Conservation (phyloP, 2,329 filamentous ascomycete genomes). For the Ilyonectria sp. region DNA sequence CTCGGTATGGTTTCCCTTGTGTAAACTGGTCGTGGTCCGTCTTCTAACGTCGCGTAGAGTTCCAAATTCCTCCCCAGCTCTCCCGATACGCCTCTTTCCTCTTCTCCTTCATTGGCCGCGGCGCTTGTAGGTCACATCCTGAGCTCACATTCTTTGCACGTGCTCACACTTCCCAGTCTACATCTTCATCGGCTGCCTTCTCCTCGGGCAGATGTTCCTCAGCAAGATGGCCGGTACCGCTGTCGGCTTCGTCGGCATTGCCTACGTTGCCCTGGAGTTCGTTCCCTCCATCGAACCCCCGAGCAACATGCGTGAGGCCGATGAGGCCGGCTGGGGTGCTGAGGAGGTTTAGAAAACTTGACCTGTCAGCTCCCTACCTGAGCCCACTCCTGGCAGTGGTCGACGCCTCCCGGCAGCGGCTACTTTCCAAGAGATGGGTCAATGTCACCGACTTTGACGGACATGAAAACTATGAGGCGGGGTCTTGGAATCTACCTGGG, state of each 20-base stretch:
- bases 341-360: slow-evolving; percentile 75
- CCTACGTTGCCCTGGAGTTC: slow-evolving; percentile 83
- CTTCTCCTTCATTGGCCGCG: slow-evolving; percentile 96
- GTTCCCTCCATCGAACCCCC: slow-evolving; percentile 85
- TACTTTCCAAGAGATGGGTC: not conserved
- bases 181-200: slow-evolving; percentile 91
- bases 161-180: slow-evolving; percentile 76
- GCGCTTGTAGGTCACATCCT: slow-evolving; percentile 80
- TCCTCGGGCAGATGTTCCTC: slow-evolving; percentile 78
- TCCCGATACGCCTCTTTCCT: slow-evolving; percentile 97
- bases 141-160: not conserved
- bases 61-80: slow-evolving; percentile 94
- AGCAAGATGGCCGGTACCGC: slow-evolving; percentile 84
- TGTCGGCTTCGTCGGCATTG: slow-evolving; percentile 83
- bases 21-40: slow-evolving; percentile 1
- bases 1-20: slow-evolving; percentile 63
- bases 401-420: not conserved
- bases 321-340: slow-evolving; percentile 79
- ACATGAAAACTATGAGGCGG: not conserved
- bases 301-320: slow-evolving; percentile 85
- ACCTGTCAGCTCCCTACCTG: slow-evolving; percentile 7
- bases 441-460: not conserved
- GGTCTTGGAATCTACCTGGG: slow-evolving; percentile 9
- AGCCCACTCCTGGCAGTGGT: slow-evolving; percentile 7
- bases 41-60: slow-evolving; percentile 70